These are phyloP conservation scores for Circinella minor DNA, from an alignment of 371 early-diverging fungal species.

Conservation along the genomic window DNA sequence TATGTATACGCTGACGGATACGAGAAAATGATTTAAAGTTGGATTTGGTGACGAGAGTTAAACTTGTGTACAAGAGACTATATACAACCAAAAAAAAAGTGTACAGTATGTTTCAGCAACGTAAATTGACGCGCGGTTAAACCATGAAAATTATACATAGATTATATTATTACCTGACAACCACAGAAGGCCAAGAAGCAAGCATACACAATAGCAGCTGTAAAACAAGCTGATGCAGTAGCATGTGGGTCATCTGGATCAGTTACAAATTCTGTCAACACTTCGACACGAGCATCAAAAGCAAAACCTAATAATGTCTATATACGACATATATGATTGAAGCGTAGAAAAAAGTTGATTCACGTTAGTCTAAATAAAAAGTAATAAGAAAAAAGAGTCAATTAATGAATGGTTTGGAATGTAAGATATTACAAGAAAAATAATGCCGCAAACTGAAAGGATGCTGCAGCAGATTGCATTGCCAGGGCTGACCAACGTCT, in stretches of 20 bases:
- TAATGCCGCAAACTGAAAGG: slow-evolving; percentile 35
- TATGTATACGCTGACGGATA: no score
- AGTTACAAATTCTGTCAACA: slow-evolving; percentile 62
- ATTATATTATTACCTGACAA: slow-evolving; percentile 58
- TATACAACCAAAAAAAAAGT: not conserved
- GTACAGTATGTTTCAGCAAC: not conserved
- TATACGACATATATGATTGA: no score
- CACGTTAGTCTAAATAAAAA: not conserved
- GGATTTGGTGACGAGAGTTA: slow-evolving; percentile 56
- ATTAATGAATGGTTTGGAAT: not conserved
- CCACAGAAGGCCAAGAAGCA: slow-evolving; percentile 71
- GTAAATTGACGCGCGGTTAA: not conserved
- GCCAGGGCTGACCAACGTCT: slow-evolving; percentile 39
- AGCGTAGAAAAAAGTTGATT: no score
- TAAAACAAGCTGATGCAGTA: slow-evolving; percentile 68
- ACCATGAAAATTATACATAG: not conserved
- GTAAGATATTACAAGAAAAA: slow-evolving; percentile 30
- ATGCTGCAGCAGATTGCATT: slow-evolving; percentile 38
- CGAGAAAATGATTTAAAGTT: slow-evolving; percentile 32
- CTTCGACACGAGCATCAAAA: slow-evolving; percentile 68
- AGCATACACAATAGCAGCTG: slow-evolving; percentile 72
- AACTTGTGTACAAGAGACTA: slow-evolving; percentile 54
- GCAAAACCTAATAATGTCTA: slow-evolving; percentile 65
- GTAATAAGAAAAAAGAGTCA: not conserved
- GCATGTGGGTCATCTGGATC: slow-evolving; percentile 70